Percentiles rank a stretch among this genome's conserved stretches.
phyloP scores from a whole-genome alignment of 2,329 filamentous ascomycete species.

The Paramyrothecium sp. region DNA sequence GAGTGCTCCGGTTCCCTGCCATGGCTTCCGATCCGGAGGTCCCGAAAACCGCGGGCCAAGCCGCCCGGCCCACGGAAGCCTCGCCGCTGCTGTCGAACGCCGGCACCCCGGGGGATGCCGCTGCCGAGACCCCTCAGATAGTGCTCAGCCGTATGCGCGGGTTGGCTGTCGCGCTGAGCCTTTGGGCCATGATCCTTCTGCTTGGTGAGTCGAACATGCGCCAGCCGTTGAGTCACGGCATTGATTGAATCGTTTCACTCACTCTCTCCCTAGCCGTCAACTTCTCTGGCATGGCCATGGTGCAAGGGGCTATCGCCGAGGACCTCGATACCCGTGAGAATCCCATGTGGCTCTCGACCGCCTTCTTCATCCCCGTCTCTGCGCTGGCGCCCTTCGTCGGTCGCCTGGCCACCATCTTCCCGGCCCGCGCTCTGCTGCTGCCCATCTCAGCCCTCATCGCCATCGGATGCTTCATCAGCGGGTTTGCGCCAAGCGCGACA shows the following conservation, averaged over 20 bases:
- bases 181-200: conserved; percentile 1
- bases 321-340: conserved; percentile 73
- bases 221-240: no score
- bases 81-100: background rate
- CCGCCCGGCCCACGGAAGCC: background rate
- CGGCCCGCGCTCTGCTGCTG: conserved; percentile 64
- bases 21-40: background rate
- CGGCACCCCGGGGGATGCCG: background rate
- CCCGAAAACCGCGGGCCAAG: background rate
- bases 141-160: background rate
- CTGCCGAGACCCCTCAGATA: background rate
- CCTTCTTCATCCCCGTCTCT: conserved; percentile 66
- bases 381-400: conserved; percentile 68
- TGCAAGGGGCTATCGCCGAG: conserved; percentile 72
- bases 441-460: conserved; percentile 57
- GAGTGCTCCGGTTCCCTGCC: background rate
- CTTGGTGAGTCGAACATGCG: background rate
- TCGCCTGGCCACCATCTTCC: conserved; percentile 72
- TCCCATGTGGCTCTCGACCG: conserved; percentile 78
- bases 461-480: conserved; percentile 63
- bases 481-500: conserved; percentile 55
- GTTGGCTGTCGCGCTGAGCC: background rate
- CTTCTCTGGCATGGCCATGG: conserved; percentile 79
- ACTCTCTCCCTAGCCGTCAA: conserved; percentile 50
- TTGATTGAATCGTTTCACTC: background rate